These are phyloP conservation scores for Brassica hybrid DNA, from an alignment of 441 rosid genomes.

Conservation along the genomic window DNA sequence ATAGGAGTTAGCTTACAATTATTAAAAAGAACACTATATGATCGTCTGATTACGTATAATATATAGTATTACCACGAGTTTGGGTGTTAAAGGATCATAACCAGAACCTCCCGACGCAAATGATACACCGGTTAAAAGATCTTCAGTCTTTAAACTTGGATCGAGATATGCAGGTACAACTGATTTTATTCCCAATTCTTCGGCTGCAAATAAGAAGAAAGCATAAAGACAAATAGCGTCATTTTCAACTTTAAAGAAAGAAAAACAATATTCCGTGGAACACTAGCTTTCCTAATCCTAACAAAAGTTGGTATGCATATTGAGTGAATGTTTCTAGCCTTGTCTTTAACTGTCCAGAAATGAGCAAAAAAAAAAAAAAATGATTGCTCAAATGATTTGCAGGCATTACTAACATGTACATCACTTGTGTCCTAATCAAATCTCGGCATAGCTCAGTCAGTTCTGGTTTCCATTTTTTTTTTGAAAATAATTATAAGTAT, in stretches of 20 bases:
- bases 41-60: background rate
- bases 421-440: background rate
- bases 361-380: background rate
- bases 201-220: slow-evolving; percentile 51
- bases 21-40: background rate
- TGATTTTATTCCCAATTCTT: slow-evolving; percentile 68
- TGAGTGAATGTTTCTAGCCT: background rate
- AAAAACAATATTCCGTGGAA: background rate
- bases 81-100: slow-evolving; percentile 76
- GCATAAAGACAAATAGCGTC: background rate
- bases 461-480: background rate
- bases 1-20: background rate
- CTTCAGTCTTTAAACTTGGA: slow-evolving; percentile 52
- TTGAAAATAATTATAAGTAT: background rate
- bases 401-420: background rate
- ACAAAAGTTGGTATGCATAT: background rate
- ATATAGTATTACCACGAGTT: slow-evolving; percentile 51
- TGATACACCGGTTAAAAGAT: slow-evolving; percentile 77
- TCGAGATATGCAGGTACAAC: slow-evolving; percentile 72
- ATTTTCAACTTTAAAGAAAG: background rate
- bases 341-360: background rate
- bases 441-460: background rate
- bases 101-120: slow-evolving; percentile 90
- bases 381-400: slow-evolving; percentile 23
- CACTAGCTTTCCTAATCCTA: background rate